Base-by-base conservation (phyloP, 1,284 basidiomycete genomes). In the Microbotryum intermedium region DNA sequence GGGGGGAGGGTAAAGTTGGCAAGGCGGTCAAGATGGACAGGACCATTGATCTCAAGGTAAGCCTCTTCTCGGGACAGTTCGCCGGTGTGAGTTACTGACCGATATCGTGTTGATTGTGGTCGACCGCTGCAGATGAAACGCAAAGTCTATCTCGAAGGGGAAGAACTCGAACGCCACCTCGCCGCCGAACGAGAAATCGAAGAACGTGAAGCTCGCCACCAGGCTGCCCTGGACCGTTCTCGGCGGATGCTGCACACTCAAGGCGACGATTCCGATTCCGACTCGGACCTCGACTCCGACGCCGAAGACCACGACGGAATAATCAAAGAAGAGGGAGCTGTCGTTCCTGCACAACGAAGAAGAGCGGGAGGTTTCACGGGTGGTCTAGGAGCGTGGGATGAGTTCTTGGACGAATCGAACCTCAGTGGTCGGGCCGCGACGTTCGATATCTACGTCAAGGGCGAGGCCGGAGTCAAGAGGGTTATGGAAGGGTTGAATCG, bases 371-470 rank as follows among this genome's bases (percentile, higher is more conserved):
- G 63, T 20, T 65, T 64, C 46, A 57, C 63, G 5, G 61, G 68
- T 34, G 65, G 65, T 5, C 61, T 59, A 5, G 71, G 71, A 43
- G 65, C 65, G 11, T 71, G 70, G 69, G 72, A 72, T 54, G 72
- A 72, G 49, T 72, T 72, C 59, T 53, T 68, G 25, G 68, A 65
- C 46, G 66, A 64, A 28, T 28, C 50, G 62, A 57, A 42, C 50
- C 53, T 4, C 56, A 61, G 16, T 39, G 47, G 62, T 54, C 43
- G 59, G 54, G 52, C 66, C 59, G 50, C 76, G 50, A 91, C 88
- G 2, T 97, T 88, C 71, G 94, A 98, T 74, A 95, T 98, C 69
- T 98, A 91, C 75, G 80, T 98, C 65, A 95, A 94, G 73, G 95
- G 93, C 7, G 88, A 93, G 71, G 85, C 60, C 45, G 64, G 58